Conservation (phyloP, 83 land plant genomes). For the Picea abies region DNA sequence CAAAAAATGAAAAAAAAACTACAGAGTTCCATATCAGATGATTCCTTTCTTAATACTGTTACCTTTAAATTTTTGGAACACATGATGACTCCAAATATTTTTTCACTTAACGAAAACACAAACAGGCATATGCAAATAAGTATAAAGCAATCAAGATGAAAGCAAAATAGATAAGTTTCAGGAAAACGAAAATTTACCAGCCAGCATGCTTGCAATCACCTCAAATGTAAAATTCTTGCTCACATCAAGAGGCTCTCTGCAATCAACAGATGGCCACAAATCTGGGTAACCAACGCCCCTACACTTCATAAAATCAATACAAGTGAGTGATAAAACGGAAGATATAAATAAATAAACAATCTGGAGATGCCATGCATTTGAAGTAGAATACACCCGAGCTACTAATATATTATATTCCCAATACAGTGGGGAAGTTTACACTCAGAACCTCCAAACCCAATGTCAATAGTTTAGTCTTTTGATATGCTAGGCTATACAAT, state of each 20-base stretch:
- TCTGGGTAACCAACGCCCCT: conserved; percentile 96
- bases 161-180: background rate
- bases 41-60: too few relatives aligned
- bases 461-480: background rate
- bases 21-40: too few relatives aligned
- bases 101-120: too few relatives aligned
- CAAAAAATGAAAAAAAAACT: too few relatives aligned
- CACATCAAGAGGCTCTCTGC: conserved; percentile 91
- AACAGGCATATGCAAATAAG: background rate
- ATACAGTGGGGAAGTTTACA: background rate
- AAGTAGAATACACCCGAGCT: background rate
- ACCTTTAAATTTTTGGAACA: too few relatives aligned
- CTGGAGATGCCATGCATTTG: background rate
- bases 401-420: background rate
- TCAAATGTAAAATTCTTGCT: conserved; percentile 84
- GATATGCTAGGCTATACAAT: background rate
- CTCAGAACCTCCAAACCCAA: background rate
- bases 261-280: conserved; percentile 83
- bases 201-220: conserved; percentile 73
- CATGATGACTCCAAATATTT: too few relatives aligned
- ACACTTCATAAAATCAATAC: conserved; percentile 12
- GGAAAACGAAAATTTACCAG: conserved; percentile 40
- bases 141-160: background rate
- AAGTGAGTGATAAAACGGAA: background rate
- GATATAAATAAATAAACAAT: background rate